Conservation (phyloP, 2,329 filamentous ascomycete genomes). For the Talaromyces sp. region DNA sequence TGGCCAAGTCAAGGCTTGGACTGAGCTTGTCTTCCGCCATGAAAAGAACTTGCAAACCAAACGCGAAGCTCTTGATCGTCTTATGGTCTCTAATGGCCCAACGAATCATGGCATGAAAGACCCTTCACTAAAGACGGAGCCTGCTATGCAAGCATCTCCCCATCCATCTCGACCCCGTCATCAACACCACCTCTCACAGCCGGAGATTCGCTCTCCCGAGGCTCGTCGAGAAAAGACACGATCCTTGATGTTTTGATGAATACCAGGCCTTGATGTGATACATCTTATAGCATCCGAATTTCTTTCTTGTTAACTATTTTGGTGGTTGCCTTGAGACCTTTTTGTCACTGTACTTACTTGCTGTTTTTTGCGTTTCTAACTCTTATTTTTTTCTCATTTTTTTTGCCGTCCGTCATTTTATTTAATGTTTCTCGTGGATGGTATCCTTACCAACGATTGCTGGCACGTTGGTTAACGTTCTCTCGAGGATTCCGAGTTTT, state of each 20-base stretch:
- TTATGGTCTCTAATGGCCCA: constrained; percentile 11
- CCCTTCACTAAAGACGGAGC: constrained; percentile 18
- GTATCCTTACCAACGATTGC: not conserved
- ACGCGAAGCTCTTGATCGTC: constrained; percentile 22
- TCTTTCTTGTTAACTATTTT: constrained; percentile 12
- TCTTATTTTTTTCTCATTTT: constrained; percentile 6
- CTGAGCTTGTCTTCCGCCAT: constrained; percentile 52
- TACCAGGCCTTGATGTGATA: not conserved
- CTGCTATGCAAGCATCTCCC: constrained; percentile 24
- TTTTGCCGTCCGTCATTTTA: constrained; percentile 3
- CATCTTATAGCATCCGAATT: constrained; percentile 7
- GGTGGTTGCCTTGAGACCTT: constrained; percentile 12
- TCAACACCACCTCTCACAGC: constrained; percentile 36
- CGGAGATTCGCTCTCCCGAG: constrained; percentile 29
- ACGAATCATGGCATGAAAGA: constrained; percentile 17
- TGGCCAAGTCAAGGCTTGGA: constrained; percentile 52
- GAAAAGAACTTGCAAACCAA: constrained; percentile 33
- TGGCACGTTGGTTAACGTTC: not conserved
- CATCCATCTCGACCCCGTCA: constrained; percentile 27
- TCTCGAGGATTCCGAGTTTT: not conserved
- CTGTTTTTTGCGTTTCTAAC: not conserved
- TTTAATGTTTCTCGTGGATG: constrained; percentile 4
- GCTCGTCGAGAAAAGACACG: constrained; percentile 36
- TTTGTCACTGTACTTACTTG: constrained; percentile 6
- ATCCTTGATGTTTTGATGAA: constrained; percentile 34